Base-by-base conservation (phyloP, 225 moss, liverwort and hornwort genomes). In the Sphagnum tenellum region DNA sequence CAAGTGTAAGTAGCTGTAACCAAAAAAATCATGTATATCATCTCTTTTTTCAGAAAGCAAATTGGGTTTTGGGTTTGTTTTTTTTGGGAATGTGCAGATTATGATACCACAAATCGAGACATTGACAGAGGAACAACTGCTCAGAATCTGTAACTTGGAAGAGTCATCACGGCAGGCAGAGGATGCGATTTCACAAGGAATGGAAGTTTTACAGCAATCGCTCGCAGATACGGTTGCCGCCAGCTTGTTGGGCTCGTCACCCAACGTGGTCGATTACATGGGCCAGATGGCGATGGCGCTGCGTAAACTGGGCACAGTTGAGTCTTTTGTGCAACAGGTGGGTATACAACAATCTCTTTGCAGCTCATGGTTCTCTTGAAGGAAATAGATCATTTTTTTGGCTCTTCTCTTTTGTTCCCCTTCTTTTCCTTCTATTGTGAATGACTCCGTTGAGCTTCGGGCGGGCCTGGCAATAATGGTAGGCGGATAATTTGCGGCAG, bases 201-300 rank as follows among this genome's bases (percentile, higher is more conserved):
- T 98, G 92, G 96, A 98, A 77, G 81, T 88, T 9, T 71, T 98
- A 60, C 96, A 98, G 79, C 88, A 89, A 68, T 90, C 92, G 47
- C 81, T 98, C 60, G 90, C 96, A 66, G 92, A 92, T 52, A 89
- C 89, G 55, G 85, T 98, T 54, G 90, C 96, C 53, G 88, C 85
- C 63, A 90, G 96, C 50, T 87, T 92, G 5, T 79, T 90, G 56
- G 96, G 96, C 54, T 82, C 92, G 29, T 87, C 92, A 47, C 74
- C 92, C 29, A 98, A 98, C 69, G 92, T 98, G 57, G 92, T 90
- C 49, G 92, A 98, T 62, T 98, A 98, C 70, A 98, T 98, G 96
- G 96, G 90, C 65, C 96, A 98, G 79, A 98, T 98, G 96, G 96
- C 96, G 13, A 84, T 90, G 87, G 96, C 96, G 50, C 92, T 98